A percentile compares a stretch with the other conserved stretches of the same genome.
Evolutionary conservation across 2,329 filamentous ascomycete species (phyloP).

Genomic region (Dryadomyces sulphureus): DNA sequence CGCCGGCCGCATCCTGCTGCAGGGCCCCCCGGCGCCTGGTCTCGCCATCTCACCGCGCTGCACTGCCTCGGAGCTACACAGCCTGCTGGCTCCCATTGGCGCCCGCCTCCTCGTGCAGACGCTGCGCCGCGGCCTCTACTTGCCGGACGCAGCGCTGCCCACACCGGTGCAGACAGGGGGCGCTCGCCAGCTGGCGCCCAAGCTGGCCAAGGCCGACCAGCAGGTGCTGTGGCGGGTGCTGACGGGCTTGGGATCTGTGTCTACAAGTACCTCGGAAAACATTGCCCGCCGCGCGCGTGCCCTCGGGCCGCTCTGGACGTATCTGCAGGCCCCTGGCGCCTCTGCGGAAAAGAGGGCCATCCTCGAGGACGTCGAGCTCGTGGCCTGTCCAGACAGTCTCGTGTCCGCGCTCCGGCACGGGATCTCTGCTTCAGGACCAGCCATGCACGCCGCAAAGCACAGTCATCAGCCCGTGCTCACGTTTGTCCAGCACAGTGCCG

Average conservation of each 20-base stretch:
- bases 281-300: constrained; percentile 41
- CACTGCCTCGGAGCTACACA: constrained; percentile 30
- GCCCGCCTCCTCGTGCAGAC: constrained; percentile 55
- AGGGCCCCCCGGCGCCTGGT: constrained; percentile 42
- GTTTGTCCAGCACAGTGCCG: constrained; percentile 4
- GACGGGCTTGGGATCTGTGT: too few relatives aligned
- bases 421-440: not conserved
- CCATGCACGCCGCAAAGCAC: not conserved
- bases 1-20: constrained; percentile 58
- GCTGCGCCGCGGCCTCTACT: constrained; percentile 47
- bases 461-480: constrained; percentile 4
- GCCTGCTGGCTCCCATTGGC: constrained; percentile 44
- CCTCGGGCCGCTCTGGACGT: constrained; percentile 53
- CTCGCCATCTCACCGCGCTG: constrained; percentile 31
- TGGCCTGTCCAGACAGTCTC: constrained; percentile 6
- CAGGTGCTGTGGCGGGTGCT: constrained; percentile 42
- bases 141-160: constrained; percentile 30
- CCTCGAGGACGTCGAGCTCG: constrained; percentile 19
- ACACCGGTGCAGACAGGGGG: constrained; percentile 5
- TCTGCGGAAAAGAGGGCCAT: constrained; percentile 21
- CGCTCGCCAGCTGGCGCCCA: constrained; percentile 44
- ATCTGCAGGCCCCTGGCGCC: constrained; percentile 7
- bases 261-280: not conserved
- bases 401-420: constrained; percentile 1
- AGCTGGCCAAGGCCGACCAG: constrained; percentile 51